Base-by-base conservation (phyloP, 495 filamentous ascomycete genomes). In the Cryomyces minteri region DNA sequence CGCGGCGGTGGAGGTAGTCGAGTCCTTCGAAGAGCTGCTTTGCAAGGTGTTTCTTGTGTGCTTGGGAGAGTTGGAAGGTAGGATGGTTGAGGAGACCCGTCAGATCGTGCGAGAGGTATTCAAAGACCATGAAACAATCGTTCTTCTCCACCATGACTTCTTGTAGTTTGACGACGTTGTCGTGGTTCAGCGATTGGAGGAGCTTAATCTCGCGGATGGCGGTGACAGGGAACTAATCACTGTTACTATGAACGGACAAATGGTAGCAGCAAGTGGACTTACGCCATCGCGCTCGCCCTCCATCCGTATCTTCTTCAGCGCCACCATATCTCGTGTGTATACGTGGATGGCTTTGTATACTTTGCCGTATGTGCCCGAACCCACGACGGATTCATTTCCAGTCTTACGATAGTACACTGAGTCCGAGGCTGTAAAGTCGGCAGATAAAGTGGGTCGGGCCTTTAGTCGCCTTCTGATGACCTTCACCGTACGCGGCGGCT, bases 61-160 rank as follows among this genome's bases (percentile, higher is more conserved):
- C 72, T 7, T 77, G 67, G 9, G 88, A 82, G 10, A 99, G 75
- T 40, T 80, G 79, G 60, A 92, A 96, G 5, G 79, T 83, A 4
- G 92, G 92, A 57, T 99, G 92, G 53, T 96, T 96, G 48, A 98
- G 79, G 11, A 85, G 63, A 14, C 80, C 80, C 1, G 83, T 88
- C 32, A 88, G 67, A 59, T 99, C 92, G 58, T 99, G 92, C 12
- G 88, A 88, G 30, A 95, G 75, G 58, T 99, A 99, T 58, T 99
- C 92, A 51, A 99, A 99, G 6, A 99, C 92, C 92, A 99, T 99
- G 64, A 90, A 96, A 62, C 92, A 99, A 59, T 96, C 88, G 57
- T 95, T 95, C 51, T 77, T 79, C 63, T 98, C 92, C 11, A 96
- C 90, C 90, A 98, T 96, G 55, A 96, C 88, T 62, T 98, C 92